phyloP scores from a whole-genome alignment of 805 yeast species.

The Kluyveromyces starmeri region DNA sequence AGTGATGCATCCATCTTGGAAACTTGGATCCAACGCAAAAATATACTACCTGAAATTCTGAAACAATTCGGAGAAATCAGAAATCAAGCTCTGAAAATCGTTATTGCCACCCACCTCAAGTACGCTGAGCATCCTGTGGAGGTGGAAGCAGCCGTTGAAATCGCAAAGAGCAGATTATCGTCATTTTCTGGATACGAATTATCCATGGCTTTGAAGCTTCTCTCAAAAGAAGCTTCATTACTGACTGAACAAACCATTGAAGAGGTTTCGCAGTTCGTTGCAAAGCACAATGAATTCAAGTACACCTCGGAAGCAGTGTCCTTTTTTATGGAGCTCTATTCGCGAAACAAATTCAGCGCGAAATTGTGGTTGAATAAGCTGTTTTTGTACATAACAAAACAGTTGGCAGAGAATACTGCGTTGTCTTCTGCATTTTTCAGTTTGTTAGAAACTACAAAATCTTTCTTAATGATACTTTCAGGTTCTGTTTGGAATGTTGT shows the following conservation, averaged over 20 bases:
- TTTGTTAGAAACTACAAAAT: conserved; percentile 30
- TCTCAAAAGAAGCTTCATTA: conserved; percentile 6
- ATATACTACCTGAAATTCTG: too few species aligned
- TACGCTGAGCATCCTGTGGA: neutral
- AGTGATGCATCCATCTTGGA: too few species aligned
- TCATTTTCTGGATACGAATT: neutral
- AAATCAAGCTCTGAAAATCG: neutral
- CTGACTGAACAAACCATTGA: conserved; percentile 18
- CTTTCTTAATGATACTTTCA: conserved; percentile 19
- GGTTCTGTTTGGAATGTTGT: conserved; percentile 33
- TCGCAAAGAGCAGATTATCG: neutral
- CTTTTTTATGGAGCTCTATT: conserved; percentile 14
- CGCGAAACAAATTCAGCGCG: conserved; percentile 14
- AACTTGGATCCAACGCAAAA: too few species aligned
- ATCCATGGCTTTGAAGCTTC: conserved; percentile 7
- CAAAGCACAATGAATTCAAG: conserved; percentile 22
- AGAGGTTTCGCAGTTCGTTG: conserved; percentile 21
- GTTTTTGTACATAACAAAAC: conserved; percentile 52
- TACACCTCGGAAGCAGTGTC: conserved; percentile 24
- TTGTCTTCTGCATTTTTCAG: conserved; percentile 22
- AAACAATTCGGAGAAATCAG: neutral
- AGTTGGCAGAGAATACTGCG: conserved; percentile 43
- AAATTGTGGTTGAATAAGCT: conserved; percentile 49
- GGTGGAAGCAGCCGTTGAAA: neutral
- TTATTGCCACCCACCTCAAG: neutral